Evolutionary conservation across 176 grass and related monocot species (phyloP).

Genomic region (Eleusine indica): DNA sequence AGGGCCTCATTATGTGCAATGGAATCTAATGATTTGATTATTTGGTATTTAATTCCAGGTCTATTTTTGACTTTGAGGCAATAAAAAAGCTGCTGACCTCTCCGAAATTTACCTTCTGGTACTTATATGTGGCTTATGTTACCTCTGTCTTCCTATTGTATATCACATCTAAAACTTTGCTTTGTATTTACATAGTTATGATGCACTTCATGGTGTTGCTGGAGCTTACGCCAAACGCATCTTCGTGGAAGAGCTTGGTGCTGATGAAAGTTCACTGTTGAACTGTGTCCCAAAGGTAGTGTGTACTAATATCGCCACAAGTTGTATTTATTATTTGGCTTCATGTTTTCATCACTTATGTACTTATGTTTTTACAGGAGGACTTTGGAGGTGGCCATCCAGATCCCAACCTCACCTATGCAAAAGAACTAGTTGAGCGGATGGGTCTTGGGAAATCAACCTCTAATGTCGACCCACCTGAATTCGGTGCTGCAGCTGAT

Average conservation of each 20-base stretch:
- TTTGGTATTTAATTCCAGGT: conserved; percentile 44
- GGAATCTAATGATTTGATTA: conserved; percentile 28
- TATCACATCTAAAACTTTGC: conserved; percentile 34
- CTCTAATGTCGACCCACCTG: conserved; percentile 73
- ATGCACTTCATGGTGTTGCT: conserved; percentile 97
- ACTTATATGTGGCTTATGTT: conserved; percentile 28
- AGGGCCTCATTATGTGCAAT: neutral
- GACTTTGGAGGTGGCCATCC: conserved; percentile 98
- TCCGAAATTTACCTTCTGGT: conserved; percentile 98
- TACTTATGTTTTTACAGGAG: conserved; percentile 65
- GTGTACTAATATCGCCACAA: conserved; percentile 4
- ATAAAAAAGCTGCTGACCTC: conserved; percentile 84
- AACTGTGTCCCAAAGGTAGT: conserved; percentile 92
- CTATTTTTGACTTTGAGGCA: conserved; percentile 89
- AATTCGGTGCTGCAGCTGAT: conserved; percentile 97
- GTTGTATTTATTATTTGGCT: conserved; percentile 8
- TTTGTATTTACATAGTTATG: conserved; percentile 63
- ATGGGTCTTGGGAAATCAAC: conserved; percentile 89
- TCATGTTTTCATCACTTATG: conserved; percentile 25
- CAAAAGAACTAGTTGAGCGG: conserved; percentile 91
- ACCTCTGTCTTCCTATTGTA: conserved; percentile 1
- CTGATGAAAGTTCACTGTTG: conserved; percentile 84
- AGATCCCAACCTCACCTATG: conserved; percentile 97
- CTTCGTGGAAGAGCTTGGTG: conserved; percentile 97
- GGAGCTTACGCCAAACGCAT: conserved; percentile 84